Base-by-base conservation (phyloP, 2,329 filamentous ascomycete genomes). In the Albophoma yamanashiensis region DNA sequence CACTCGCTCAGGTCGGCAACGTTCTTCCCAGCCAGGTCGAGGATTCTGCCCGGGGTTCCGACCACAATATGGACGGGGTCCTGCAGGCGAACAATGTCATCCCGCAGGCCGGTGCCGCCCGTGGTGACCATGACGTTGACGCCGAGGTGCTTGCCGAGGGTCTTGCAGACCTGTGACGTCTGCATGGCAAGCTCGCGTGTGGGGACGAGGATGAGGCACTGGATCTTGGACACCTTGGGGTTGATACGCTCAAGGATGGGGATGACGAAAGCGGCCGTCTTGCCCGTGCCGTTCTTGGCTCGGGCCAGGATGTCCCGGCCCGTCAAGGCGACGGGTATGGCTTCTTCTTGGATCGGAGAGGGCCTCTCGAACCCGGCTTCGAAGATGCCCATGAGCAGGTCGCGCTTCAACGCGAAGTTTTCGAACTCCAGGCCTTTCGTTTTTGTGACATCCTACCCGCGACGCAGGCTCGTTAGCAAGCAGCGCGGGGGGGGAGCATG, bases 91-190 rank as follows among this genome's bases (percentile, higher is more conserved):
- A 99, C 87, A 71, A 99, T 99, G 73, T 99, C 94, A 74, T 99
- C 94, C 71, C 94, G 91, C 60, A 99, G 81, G 34, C 91, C 90
- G 50, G 94, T 97, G 69, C 94, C 94, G 75, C 94, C 94, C 31
- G 95, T 99, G 56, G 93, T 97, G 66, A 99, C 95, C 95, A 99
- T 99, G 70, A 99, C 93, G 71, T 99, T 97, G 76, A 99, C 83
- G 60, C 92, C 92, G 47, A 99, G 86, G 72, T 99, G 92, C 77
- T 99, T 97, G 64, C 95, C 95, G 55, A 99, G 84, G 15, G 89
- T 97, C 81, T 97, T 99, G 85, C 94, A 99, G 66, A 99, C 94
- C 77, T 99, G 94, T 57, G 95, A 99, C 62, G 94, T 99, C 76
- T 99, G 94, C 76, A 99, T 88, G 59, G 95, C 95, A 68, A 99